Percentiles rank a stretch among this genome's conserved stretches.
Conservation (phyloP, 352 stramenopile genomes). For the Globisporangium spinosum region DNA sequence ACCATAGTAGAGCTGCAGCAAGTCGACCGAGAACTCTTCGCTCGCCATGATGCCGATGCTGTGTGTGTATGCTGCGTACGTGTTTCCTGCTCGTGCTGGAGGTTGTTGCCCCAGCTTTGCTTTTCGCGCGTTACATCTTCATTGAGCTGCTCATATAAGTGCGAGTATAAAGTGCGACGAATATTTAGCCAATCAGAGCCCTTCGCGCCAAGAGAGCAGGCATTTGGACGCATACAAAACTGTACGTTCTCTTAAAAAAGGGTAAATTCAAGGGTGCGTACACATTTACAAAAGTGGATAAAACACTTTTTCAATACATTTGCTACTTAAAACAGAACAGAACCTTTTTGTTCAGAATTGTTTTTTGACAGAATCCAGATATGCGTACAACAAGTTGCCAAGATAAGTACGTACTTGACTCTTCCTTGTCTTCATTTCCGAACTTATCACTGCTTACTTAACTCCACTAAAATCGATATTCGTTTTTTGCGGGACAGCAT, state of each 20-base stretch:
- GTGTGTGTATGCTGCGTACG: neutral
- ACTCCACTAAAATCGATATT: neutral
- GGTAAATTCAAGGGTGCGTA: no score
- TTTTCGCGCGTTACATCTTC: constrained; percentile 10
- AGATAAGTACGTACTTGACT: neutral
- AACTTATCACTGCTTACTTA: neutral
- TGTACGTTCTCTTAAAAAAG: no score
- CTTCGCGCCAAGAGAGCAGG: neutral
- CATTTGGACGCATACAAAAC: no score
- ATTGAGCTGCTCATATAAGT: neutral
- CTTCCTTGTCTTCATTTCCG: neutral
- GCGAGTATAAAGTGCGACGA: no score
- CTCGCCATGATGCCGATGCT: constrained; percentile 40
- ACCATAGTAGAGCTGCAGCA: constrained; percentile 89
- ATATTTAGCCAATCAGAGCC: neutral
- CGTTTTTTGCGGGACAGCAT: constrained; percentile 12
- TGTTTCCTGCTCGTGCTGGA: neutral
- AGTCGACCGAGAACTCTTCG: constrained; percentile 79
- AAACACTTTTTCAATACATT: no score
- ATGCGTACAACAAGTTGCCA: neutral
- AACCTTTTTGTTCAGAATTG: no score
- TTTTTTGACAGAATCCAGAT: no score
- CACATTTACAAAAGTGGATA: no score
- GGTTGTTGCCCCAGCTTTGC: neutral
- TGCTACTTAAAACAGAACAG: no score